phyloP scores from a whole-genome alignment of 768 basidiomycete species.

The Xerocomus spinulosus region DNA sequence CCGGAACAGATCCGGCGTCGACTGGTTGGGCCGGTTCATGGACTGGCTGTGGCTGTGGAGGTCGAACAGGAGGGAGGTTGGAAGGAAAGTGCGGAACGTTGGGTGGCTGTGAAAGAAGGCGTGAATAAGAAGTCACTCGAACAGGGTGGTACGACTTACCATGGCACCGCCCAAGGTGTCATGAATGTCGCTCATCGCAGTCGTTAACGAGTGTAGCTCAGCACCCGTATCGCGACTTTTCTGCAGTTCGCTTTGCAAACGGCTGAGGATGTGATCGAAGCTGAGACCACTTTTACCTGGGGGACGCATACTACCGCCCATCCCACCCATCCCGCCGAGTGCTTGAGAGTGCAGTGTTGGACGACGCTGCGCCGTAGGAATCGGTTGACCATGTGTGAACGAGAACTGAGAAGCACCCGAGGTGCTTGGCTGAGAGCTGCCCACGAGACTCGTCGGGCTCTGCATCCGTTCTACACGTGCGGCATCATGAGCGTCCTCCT shows the following conservation, averaged over 20 bases:
- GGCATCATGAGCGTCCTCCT: constrained; percentile 78
- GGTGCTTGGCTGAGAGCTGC: constrained; percentile 34
- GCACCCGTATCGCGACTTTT: constrained; percentile 91
- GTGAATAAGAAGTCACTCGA: neutral
- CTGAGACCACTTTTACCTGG: constrained; percentile 84
- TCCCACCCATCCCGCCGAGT: constrained; percentile 68
- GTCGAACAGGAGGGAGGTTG: constrained; percentile 62
- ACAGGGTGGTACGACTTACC: constrained; percentile 45
- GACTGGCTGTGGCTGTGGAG: constrained; percentile 24
- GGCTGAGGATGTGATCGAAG: constrained; percentile 87
- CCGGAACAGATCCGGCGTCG: constrained; percentile 25
- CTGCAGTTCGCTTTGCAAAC: constrained; percentile 89
- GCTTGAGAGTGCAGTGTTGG: constrained; percentile 57
- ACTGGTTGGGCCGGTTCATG: constrained; percentile 28
- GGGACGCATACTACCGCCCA: constrained; percentile 64
- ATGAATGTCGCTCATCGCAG: constrained; percentile 85
- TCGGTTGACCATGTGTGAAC: constrained; percentile 36
- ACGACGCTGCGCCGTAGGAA: constrained; percentile 45
- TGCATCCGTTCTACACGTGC: constrained; percentile 68
- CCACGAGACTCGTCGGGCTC: constrained; percentile 29
- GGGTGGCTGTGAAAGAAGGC: constrained; percentile 42
- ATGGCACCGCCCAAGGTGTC: constrained; percentile 83
- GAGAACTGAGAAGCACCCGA: constrained; percentile 34
- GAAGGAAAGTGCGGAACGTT: constrained; percentile 61
- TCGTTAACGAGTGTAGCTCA: constrained; percentile 73